These are phyloP conservation scores for Gymnopus androsaceus DNA, from an alignment of 1,284 basidiomycete species.

Conservation along the genomic window DNA sequence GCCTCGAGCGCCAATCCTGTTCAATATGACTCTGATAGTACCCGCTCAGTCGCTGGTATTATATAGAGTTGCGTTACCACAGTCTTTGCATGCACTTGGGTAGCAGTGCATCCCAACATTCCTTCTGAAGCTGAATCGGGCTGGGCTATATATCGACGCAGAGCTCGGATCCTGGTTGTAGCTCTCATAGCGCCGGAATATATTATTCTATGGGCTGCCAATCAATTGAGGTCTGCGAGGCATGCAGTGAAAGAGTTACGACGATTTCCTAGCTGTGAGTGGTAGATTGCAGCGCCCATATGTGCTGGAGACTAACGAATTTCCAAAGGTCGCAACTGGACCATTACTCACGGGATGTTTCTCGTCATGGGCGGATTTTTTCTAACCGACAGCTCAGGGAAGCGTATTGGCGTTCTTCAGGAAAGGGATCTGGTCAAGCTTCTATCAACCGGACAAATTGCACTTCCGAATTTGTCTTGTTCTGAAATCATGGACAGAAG, in stretches of 20 bases:
- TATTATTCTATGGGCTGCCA: not conserved
- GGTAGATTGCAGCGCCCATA: no score
- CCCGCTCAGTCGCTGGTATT: conserved; percentile 6
- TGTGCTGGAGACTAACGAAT: no score
- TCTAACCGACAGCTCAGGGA: no score
- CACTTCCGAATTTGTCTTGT: no score
- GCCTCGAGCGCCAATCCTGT: no score
- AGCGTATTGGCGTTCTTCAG: no score
- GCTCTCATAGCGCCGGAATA: not conserved
- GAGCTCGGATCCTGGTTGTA: not conserved
- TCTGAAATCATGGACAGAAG: conserved; percentile 11
- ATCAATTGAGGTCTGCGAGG: not conserved
- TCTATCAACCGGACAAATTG: no score
- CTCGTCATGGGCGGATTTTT: no score
- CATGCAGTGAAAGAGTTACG: not conserved
- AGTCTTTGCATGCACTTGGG: conserved; percentile 14
- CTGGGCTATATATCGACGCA: not conserved
- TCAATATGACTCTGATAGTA: not conserved
- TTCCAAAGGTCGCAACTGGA: no score
- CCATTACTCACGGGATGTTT: no score
- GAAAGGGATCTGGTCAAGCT: no score
- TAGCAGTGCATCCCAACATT: no score
- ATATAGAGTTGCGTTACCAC: conserved; percentile 10
- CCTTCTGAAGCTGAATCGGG: not conserved
- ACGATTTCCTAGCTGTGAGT: not conserved